Evolutionary conservation across 352 stramenopile species (phyloP).

Genomic region (Globisporangium nagaii): DNA sequence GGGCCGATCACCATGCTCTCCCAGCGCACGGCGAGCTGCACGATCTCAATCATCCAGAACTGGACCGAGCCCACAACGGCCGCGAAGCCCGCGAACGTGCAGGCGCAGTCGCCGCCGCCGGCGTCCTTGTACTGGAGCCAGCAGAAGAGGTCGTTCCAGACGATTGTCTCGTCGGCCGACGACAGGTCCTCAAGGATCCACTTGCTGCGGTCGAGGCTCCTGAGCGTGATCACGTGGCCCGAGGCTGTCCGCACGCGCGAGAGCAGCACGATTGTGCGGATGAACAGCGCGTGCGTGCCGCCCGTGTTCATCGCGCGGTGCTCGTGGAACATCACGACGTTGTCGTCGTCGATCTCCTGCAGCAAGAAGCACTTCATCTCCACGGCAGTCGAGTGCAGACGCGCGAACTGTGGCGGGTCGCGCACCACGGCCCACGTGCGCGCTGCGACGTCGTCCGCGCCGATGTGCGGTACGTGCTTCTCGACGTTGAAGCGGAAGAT

Average conservation of each 20-base stretch:
- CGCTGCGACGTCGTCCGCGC: neutral
- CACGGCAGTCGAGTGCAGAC: slow-evolving; percentile 1
- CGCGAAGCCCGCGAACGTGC: slow-evolving; percentile 5
- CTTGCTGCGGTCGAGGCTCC: slow-evolving; percentile 1
- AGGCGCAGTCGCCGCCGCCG: neutral
- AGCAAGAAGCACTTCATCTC: slow-evolving; percentile 8
- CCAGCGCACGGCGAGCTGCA: slow-evolving; percentile 10
- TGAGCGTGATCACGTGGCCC: neutral
- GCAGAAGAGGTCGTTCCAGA: slow-evolving; percentile 11
- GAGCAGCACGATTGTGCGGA: slow-evolving; percentile 3
- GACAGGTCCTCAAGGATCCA: slow-evolving; percentile 1
- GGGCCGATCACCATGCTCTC: neutral
- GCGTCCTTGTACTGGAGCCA: slow-evolving; percentile 10
- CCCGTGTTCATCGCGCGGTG: slow-evolving; percentile 5
- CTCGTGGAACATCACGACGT: slow-evolving; percentile 10
- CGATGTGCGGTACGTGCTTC: neutral
- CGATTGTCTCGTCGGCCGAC: neutral
- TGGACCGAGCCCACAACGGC: neutral
- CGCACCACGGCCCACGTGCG: slow-evolving; percentile 1
- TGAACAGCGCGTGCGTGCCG: neutral
- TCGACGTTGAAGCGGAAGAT: slow-evolving; percentile 7
- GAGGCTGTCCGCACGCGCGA: neutral
- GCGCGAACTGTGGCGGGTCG: neutral
- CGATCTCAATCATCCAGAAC: slow-evolving; percentile 10
- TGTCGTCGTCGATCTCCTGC: slow-evolving; percentile 11